Percentiles rank a stretch among this genome's conserved stretches.
These are phyloP conservation scores for Raphanus raphanistrum DNA, from an alignment of 345 rosid species.

Conservation along the genomic window DNA sequence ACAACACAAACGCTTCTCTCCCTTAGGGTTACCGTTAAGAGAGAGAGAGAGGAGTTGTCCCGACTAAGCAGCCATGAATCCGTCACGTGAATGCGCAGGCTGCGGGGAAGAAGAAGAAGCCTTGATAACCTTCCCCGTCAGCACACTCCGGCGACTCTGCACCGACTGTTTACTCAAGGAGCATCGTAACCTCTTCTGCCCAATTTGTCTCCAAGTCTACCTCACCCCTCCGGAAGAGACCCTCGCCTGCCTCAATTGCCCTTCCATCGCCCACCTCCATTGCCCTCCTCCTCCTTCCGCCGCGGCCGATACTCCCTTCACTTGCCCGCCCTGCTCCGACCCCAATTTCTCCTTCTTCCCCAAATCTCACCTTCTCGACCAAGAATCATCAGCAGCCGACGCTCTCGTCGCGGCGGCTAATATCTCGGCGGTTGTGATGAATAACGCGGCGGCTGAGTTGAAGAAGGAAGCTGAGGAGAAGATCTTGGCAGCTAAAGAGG, in stretches of 20 bases:
- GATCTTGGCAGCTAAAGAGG: constrained; percentile 42
- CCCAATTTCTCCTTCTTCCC: constrained; percentile 52
- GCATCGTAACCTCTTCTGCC: constrained; percentile 50
- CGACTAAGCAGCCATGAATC: too few relatives aligned
- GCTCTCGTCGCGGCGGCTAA: constrained; percentile 57
- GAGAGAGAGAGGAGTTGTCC: not conserved
- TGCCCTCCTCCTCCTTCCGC: constrained; percentile 38
- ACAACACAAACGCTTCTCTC: too few relatives aligned
- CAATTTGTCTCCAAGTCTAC: constrained; percentile 46
- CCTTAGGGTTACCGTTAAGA: too few relatives aligned
- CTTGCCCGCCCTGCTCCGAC: constrained; percentile 49
- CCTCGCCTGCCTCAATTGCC: constrained; percentile 49
- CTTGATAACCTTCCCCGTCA: constrained; percentile 46
- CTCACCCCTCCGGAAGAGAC: constrained; percentile 25
- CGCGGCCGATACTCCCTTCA: constrained; percentile 30
- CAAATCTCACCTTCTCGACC: constrained; percentile 11
- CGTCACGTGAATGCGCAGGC: constrained; percentile 28
- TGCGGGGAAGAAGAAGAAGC: constrained; percentile 41
- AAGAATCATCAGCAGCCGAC: constrained; percentile 21
- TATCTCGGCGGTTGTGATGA: constrained; percentile 44
- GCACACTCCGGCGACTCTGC: constrained; percentile 45
- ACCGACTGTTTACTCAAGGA: constrained; percentile 55
- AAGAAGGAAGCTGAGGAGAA: constrained; percentile 44
- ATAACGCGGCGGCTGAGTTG: constrained; percentile 33
- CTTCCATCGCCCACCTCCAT: constrained; percentile 44